Evolutionary conservation across 2,329 filamentous ascomycete genomes (phyloP).

Genomic region (Fusarium goolgardi): DNA sequence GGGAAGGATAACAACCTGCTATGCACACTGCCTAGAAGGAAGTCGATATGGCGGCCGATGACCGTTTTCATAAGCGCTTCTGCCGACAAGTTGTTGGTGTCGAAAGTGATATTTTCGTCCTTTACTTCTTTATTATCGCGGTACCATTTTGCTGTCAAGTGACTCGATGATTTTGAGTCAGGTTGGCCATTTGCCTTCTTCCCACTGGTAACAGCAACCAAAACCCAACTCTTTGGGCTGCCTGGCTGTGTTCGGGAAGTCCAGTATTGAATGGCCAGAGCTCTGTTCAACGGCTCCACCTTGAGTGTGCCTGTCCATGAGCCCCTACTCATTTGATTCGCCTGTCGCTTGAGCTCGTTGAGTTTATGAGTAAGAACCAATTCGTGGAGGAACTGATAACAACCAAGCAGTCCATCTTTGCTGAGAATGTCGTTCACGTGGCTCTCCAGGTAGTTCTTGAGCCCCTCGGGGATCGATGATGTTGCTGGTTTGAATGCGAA

Average conservation of each 20-base stretch:
- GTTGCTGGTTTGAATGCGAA: conserved; percentile 82
- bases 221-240: conserved; percentile 87
- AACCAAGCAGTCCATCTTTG: conserved; percentile 78
- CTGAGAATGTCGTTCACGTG: conserved; percentile 78
- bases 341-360: conserved; percentile 82
- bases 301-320: conserved; percentile 83
- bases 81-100: conserved; percentile 75
- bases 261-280: conserved; percentile 94
- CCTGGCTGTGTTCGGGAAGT: conserved; percentile 62
- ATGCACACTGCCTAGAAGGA: conserved; percentile 76
- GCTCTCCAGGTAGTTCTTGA: conserved; percentile 75
- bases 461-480: conserved; percentile 66
- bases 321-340: conserved; percentile 72
- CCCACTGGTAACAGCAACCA: conserved; percentile 83
- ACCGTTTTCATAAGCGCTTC: conserved; percentile 79
- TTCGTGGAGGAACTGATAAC: conserved; percentile 89
- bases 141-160: conserved; percentile 81
- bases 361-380: conserved; percentile 92
- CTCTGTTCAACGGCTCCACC: conserved; percentile 83
- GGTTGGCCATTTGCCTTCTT: conserved; percentile 56
- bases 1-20: conserved; percentile 68
- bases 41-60: conserved; percentile 78
- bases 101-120: conserved; percentile 73
- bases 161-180: conserved; percentile 62
- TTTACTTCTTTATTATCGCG: conserved; percentile 81